Conservation (phyloP, 345 rosid species). For the Euphorbia tirucalli region DNA sequence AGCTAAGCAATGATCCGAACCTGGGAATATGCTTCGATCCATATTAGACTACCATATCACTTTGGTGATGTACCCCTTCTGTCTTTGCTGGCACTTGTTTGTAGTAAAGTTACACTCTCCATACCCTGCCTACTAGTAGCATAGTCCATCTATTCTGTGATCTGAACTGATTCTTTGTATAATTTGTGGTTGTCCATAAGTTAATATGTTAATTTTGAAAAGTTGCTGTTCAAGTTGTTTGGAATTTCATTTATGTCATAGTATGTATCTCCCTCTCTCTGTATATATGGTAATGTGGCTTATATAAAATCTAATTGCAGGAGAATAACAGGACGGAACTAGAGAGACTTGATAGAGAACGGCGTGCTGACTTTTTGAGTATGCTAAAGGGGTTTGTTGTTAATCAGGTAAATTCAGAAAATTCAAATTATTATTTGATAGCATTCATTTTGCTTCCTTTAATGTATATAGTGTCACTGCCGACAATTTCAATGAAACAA, state of each 20-base stretch:
- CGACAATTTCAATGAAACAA: background rate
- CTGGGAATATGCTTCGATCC: background rate
- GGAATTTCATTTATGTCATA: background rate
- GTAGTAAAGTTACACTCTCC: background rate
- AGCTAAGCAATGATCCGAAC: background rate
- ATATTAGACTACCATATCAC: background rate
- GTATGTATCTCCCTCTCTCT: background rate
- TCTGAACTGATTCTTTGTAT: background rate
- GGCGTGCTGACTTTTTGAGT: constrained; percentile 71
- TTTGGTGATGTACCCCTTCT: background rate
- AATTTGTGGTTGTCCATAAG: background rate
- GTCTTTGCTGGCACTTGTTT: background rate
- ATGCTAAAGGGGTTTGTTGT: constrained; percentile 92
- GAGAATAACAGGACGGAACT: constrained; percentile 81
- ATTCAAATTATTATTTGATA: background rate
- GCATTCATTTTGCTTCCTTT: too few species aligned
- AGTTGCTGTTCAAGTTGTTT: background rate
- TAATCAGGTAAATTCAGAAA: constrained; percentile 59
- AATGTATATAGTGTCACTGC: background rate
- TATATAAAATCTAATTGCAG: constrained; percentile 37
- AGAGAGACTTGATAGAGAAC: constrained; percentile 82
- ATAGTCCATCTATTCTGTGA: background rate
- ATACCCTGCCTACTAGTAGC: background rate
- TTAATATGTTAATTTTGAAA: too few species aligned
- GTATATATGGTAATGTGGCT: constrained; percentile 9